Evolutionary conservation across 805 yeast genomes (phyloP), one percentile per base, ranked within the genome.

Genomic region (Starmerella vaccinii): DNA sequence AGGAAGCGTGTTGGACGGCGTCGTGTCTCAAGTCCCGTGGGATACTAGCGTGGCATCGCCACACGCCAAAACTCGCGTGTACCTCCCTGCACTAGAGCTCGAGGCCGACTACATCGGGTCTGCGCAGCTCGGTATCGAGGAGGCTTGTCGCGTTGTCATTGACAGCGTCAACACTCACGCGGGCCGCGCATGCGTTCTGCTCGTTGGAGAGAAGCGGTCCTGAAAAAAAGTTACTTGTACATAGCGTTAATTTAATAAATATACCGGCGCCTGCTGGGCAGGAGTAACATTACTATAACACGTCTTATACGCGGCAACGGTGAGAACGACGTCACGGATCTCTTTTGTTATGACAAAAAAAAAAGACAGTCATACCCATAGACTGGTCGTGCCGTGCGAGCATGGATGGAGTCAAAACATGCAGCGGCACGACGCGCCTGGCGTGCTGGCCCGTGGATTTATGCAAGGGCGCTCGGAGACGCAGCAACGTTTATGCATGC

Each of bases 401-500:
- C n/a, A n/a, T n/a, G n/a, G n/a, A n/a, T n/a, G n/a, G n/a, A n/a
- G n/a, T n/a, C n/a, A n/a, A n/a, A n/a, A n/a, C n/a, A n/a, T n/a
- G n/a, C n/a, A n/a, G n/a, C n/a, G n/a, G n/a, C n/a, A n/a, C n/a
- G n/a, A n/a, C n/a, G n/a, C n/a, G n/a, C n/a, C n/a, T n/a, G n/a
- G n/a, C n/a, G n/a, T n/a, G n/a, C n/a, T n/a, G n/a, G n/a, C n/a
- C n/a, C n/a, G n/a, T n/a, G n/a, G n/a, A n/a, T n/a, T n/a, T n/a
- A n/a, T n/a, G n/a, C n/a, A n/a, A 30, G 33, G 33, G 23, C 38
- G 23, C 19, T 34, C 18, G 8, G 22, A 6, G 22, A 15, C 22
- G 38, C 40, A 39, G 43, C 43, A 24, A 39, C 32, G 43, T 39
- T 39, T 39, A 39, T 39, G 43, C 43, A 39, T 19, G 43, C n/a